Conservation (phyloP, 2,329 filamentous ascomycete species). For the Endoconidiophora polonica region DNA sequence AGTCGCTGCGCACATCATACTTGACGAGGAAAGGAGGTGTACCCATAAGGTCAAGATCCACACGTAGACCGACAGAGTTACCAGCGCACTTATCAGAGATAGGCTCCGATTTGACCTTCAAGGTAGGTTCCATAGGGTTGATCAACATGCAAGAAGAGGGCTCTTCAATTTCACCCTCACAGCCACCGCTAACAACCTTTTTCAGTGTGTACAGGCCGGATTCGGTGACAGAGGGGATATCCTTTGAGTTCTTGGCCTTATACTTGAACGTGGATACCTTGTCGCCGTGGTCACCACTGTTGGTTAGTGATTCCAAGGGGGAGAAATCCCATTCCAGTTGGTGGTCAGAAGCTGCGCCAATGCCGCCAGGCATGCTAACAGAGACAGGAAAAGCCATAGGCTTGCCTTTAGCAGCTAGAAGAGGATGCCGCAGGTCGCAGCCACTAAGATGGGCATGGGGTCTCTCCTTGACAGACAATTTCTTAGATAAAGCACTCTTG, state of each 20-base stretch:
- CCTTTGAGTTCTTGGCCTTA: slow-evolving; percentile 41
- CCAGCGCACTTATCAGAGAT: slow-evolving; percentile 92
- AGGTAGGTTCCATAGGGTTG: slow-evolving; percentile 74
- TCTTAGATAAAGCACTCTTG: slow-evolving; percentile 50
- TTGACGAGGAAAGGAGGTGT: slow-evolving; percentile 77
- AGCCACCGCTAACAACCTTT: slow-evolving; percentile 63
- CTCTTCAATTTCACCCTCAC: slow-evolving; percentile 76
- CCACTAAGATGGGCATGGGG: slow-evolving; percentile 55
- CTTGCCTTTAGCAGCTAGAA: slow-evolving; percentile 68
- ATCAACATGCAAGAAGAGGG: slow-evolving; percentile 84
- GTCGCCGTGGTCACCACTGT: slow-evolving; percentile 52
- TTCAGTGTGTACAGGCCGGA: slow-evolving; percentile 78
- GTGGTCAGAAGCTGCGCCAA: slow-evolving; percentile 50
- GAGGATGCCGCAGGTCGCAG: slow-evolving; percentile 63
- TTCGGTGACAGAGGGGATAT: slow-evolving; percentile 52
- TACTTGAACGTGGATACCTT: slow-evolving; percentile 40
- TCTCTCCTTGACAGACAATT: slow-evolving; percentile 73
- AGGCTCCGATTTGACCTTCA: slow-evolving; percentile 58
- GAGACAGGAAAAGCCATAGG: slow-evolving; percentile 49
- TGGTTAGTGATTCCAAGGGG: slow-evolving; percentile 49
- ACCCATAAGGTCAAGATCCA: slow-evolving; percentile 78
- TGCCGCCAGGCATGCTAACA: slow-evolving; percentile 33
- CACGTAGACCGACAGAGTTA: slow-evolving; percentile 75
- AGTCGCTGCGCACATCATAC: slow-evolving; percentile 55
- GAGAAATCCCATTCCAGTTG: slow-evolving; percentile 70